Evolutionary conservation across 768 basidiomycete species (phyloP).

Genomic region (Suillus decipiens): DNA sequence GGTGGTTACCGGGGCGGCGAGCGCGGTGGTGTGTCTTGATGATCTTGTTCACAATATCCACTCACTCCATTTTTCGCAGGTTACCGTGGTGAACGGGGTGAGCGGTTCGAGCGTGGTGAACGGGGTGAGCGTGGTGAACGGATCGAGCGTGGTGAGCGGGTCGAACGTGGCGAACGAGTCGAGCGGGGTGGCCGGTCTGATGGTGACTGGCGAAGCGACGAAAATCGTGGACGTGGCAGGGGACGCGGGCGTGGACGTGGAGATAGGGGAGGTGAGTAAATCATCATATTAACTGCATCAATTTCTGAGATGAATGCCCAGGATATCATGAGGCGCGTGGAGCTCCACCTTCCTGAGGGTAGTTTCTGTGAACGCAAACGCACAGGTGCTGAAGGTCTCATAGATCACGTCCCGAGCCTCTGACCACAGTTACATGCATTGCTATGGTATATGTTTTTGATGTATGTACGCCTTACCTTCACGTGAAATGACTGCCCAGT

Average conservation of each 20-base stretch:
- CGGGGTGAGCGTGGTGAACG: slow-evolving; percentile 34
- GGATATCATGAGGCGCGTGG: slow-evolving; percentile 26
- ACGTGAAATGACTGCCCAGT: slow-evolving; percentile 5
- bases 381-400: slow-evolving; percentile 6
- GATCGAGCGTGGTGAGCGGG: slow-evolving; percentile 17
- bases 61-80: slow-evolving; percentile 15
- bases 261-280: slow-evolving; percentile 22
- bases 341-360: slow-evolving; percentile 17
- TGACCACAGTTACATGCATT: slow-evolving; percentile 1
- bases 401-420: slow-evolving; percentile 11
- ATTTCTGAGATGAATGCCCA: slow-evolving; percentile 12
- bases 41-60: background rate
- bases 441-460: slow-evolving; percentile 9
- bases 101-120: background rate
- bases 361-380: background rate
- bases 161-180: slow-evolving; percentile 18
- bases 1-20: slow-evolving; percentile 39
- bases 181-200: slow-evolving; percentile 22
- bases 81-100: slow-evolving; percentile 15
- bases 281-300: background rate
- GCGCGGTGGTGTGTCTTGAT: slow-evolving; percentile 25
- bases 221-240: slow-evolving; percentile 42
- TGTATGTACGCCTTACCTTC: slow-evolving; percentile 15
- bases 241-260: slow-evolving; percentile 48
- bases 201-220: slow-evolving; percentile 53